These are phyloP conservation scores for Dendrocalamus latiflorus DNA, from an alignment of 202 grass and related monocot species.

Conservation along the genomic window DNA sequence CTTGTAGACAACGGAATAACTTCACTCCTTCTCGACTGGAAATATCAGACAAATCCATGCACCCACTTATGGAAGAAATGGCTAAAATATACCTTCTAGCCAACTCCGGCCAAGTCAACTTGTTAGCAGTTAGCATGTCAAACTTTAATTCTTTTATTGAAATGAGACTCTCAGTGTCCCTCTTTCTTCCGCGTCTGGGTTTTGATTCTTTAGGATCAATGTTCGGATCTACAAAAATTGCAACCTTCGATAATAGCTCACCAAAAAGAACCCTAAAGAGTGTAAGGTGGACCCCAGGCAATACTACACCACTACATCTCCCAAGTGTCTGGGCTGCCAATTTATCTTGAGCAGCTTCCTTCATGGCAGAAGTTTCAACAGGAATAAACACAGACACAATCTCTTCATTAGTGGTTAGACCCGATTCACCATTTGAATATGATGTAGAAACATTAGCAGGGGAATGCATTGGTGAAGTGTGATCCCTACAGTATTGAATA, in stretches of 20 bases:
- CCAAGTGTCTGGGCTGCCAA: conserved; percentile 60
- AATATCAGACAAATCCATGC: conserved; percentile 82
- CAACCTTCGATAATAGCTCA: conserved; percentile 66
- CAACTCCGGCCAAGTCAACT: conserved; percentile 94
- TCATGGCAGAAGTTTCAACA: conserved; percentile 55
- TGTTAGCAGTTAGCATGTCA: conserved; percentile 79
- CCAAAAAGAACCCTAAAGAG: conserved; percentile 80
- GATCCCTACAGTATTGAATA: conserved; percentile 40
- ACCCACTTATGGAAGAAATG: conserved; percentile 61
- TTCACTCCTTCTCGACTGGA: conserved; percentile 86
- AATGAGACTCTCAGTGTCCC: conserved; percentile 59
- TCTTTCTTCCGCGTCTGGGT: conserved; percentile 87
- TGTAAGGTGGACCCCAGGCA: conserved; percentile 67
- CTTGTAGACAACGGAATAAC: conserved; percentile 89
- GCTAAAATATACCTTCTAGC: conserved; percentile 90
- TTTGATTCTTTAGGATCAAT: conserved; percentile 87
- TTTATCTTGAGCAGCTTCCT: conserved; percentile 65
- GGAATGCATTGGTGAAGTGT: conserved; percentile 39
- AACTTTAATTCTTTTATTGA: conserved; percentile 69
- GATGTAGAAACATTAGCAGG: conserved; percentile 44
- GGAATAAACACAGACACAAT: no score
- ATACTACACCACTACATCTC: conserved; percentile 68
- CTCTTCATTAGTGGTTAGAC: conserved; percentile 48
- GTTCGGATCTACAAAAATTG: conserved; percentile 87
- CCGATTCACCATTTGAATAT: conserved; percentile 46